Base-by-base conservation (phyloP, 805 yeast genomes). In the Wickerhamiella lipophila region DNA sequence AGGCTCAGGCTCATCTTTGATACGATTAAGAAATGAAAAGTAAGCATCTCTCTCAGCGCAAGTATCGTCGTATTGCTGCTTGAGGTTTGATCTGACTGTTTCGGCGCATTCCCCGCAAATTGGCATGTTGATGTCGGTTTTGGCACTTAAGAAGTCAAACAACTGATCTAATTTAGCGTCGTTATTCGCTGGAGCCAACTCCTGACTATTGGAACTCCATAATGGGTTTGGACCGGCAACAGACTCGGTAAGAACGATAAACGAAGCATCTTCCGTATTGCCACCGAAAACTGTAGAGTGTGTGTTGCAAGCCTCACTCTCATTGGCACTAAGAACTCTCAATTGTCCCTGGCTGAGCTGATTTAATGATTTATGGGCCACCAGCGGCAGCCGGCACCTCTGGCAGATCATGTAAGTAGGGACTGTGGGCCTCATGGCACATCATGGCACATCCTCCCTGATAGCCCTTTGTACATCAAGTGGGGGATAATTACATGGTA, bases 71-170 rank as follows among this genome's bases (percentile, higher is more conserved):
- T 83, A 83, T 55, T 79, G 79, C 11, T 68, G 62, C 57, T 79
- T 81, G 62, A 86, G 70, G 50, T 79, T 79, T 8, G 75, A 78
- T 9, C 82, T 68, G 22, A 89, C 64, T 18, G 72, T 61, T 39
- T 73, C 76, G 6, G 92, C 82, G 63, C 98, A 92, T 40, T 88
- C 96, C 21, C 72, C 72, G 57, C 97, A 89, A 13, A 92, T 77
- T 0, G 98, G 98, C 58, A 78, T 79, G 54, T 85, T 94, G 13
- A 89, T 72, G 52, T 81, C 86, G 46, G 81, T 79, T 52, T 82
- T 80, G 4, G 75, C 69, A 0, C 92, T 80, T 5, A 89, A 64
- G 1, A 83, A 70, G 53, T 81, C 80, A 61, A 85, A 87, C 1
- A 89, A 73, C 34, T 75, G 76, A 2, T 76, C 77, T 29, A 86